These are phyloP conservation scores for Hemileia vastatrix DNA, from an alignment of 1,284 basidiomycete species.

Conservation along the genomic window DNA sequence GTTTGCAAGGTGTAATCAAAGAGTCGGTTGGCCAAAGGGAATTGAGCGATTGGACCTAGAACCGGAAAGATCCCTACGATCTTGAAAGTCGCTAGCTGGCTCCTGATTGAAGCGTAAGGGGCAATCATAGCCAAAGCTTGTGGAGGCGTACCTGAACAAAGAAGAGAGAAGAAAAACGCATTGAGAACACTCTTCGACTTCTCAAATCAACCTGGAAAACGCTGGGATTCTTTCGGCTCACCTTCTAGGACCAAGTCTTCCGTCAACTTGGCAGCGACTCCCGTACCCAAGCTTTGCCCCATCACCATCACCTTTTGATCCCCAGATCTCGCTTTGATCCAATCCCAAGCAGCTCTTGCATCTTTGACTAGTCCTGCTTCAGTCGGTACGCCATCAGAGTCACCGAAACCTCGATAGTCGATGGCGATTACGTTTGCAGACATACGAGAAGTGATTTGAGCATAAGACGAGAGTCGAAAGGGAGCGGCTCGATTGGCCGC, in stretches of 20 bases:
- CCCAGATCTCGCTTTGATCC: constrained; percentile 18
- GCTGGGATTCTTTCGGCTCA: constrained; percentile 7
- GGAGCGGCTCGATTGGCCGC: constrained; percentile 38
- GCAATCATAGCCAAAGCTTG: too few species aligned
- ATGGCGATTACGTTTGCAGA: constrained; percentile 40
- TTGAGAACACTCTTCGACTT: not conserved
- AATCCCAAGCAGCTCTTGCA: constrained; percentile 33
- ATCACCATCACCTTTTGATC: constrained; percentile 27
- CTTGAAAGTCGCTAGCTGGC: too few species aligned
- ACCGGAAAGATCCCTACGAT: too few species aligned
- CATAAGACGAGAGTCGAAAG: constrained; percentile 33
- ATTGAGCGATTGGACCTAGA: too few species aligned
- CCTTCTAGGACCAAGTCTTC: constrained; percentile 24
- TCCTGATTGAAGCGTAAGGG: too few species aligned
- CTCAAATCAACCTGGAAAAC: not conserved
- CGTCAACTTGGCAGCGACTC: constrained; percentile 29
- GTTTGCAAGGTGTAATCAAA: too few species aligned
- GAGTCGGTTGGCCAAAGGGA: too few species aligned
- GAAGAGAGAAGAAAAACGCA: too few species aligned
- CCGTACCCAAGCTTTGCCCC: constrained; percentile 41
- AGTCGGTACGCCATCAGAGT: constrained; percentile 31
- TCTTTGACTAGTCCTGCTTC: constrained; percentile 36
- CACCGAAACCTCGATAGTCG: constrained; percentile 42
- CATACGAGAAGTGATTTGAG: constrained; percentile 25
- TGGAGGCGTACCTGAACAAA: too few species aligned